These are phyloP conservation scores for Chalaropsis thielavioides DNA, from an alignment of 2,329 filamentous ascomycete species.

Conservation along the genomic window DNA sequence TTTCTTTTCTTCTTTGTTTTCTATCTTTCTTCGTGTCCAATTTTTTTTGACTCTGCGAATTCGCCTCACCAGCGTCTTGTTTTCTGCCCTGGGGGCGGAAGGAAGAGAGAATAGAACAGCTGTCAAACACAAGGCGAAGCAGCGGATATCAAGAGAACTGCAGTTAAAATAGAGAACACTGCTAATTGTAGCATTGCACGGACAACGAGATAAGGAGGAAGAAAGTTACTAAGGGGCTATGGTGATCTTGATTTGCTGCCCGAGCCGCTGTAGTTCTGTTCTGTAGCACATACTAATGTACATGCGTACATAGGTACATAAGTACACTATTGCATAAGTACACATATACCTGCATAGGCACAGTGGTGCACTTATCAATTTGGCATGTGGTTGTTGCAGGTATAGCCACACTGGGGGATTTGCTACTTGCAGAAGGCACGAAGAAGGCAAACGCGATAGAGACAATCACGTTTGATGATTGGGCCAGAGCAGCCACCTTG, in stretches of 20 bases:
- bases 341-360: too few species aligned
- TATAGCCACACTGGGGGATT: neutral
- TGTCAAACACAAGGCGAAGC: neutral
- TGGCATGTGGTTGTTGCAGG: neutral
- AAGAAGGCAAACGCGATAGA: neutral
- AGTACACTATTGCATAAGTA: too few species aligned
- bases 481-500: neutral
- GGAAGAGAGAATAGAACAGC: neutral
- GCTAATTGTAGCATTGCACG: neutral
- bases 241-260: neutral
- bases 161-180: neutral
- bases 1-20: neutral
- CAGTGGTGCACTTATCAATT: neutral
- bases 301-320: too few species aligned
- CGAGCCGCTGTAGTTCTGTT: neutral
- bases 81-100: neutral
- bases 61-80: neutral
- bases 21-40: too few species aligned
- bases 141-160: neutral
- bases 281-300: neutral
- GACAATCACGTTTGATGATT: neutral
- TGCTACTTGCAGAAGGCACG: slow-evolving; percentile 2
- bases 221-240: neutral
- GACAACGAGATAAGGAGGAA: neutral
- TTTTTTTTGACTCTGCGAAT: too few species aligned